Evolutionary conservation across 768 basidiomycete species (phyloP), one percentile per base, ranked within the genome.

Genomic region (Candolleomyces aberdarensis): DNA sequence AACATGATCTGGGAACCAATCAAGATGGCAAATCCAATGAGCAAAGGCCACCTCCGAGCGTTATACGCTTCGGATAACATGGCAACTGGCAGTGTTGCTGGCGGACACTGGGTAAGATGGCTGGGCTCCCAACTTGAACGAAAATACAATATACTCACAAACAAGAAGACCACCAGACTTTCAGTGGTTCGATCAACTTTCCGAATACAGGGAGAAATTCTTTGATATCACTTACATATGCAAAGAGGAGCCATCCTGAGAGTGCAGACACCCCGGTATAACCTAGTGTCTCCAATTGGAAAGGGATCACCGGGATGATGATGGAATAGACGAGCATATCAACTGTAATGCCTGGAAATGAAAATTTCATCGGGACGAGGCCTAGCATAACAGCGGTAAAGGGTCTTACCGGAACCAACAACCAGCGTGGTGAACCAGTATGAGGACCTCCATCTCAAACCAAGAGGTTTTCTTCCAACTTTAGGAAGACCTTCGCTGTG

Each of bases 291-390:
- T 85, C 79, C 22, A 88, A 78, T 39, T 84, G 85, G 65, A 87
- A 87, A 1, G 86, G 85, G 59, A 87, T 76, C 32, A 87, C 84
- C 9, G 86, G 86, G 36, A 86, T 81, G 59, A 86, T 82, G 29
- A 84, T 75, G 4, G 85, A 83, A 65, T 87, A 87, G 11, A 84
- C 81, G n/a, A 87, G 69, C 0, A 85, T 65, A 67, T 87, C 86
- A 1, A 80, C 80, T 14, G 74, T 72, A 49, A 49, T 51, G 20
- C 61, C 55, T 56, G 53, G 26, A 58, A 43, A 10, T 36, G 26
- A 6, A n/a, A 49, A 44, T 22, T n/a, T 19, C 36, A 36, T 29
- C 20, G n/a, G 36, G 17, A 22, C 26, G 19, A 41, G 50, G 1
- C 17, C n/a, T n/a, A n/a, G n/a, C n/a, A n/a, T n/a, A n/a, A n/a